Percentiles rank a stretch among this genome's conserved stretches.
These are phyloP conservation scores for Apocynum venetum DNA, from an alignment of 257 asterid species.

Conservation along the genomic window DNA sequence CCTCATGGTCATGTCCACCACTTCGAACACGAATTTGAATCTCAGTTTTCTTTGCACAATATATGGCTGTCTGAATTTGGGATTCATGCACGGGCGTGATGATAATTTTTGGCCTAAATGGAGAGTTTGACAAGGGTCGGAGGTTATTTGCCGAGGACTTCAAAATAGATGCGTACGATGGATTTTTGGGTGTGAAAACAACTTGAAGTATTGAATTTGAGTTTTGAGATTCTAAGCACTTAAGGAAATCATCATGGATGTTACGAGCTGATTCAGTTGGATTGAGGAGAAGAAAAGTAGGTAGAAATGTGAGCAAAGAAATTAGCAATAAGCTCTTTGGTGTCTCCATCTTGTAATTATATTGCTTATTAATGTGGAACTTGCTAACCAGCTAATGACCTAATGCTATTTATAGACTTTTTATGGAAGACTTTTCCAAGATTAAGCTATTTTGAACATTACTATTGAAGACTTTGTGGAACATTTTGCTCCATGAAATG, in stretches of 20 bases:
- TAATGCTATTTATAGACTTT: neutral
- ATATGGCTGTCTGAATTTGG: neutral
- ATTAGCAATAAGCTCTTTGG: neutral
- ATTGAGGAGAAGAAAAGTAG: neutral
- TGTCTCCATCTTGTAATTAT: neutral
- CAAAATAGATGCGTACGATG: neutral
- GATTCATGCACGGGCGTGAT: constrained; percentile 8
- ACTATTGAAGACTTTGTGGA: neutral
- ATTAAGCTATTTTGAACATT: too few species aligned
- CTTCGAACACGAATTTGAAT: constrained; percentile 27
- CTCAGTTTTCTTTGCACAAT: neutral
- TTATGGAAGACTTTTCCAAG: neutral
- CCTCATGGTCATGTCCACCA: constrained; percentile 61
- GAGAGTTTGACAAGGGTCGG: neutral
- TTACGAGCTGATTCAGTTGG: neutral
- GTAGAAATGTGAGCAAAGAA: neutral
- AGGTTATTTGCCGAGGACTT: neutral
- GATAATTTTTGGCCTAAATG: neutral
- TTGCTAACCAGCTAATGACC: neutral
- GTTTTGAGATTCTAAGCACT: neutral
- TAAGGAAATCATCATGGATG: neutral
- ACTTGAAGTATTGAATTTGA: neutral
- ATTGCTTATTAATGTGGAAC: neutral
- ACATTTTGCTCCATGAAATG: neutral
- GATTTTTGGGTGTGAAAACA: neutral